phyloP scores from a whole-genome alignment of 1,284 basidiomycete genomes.

The Tylopilus microsporus region DNA sequence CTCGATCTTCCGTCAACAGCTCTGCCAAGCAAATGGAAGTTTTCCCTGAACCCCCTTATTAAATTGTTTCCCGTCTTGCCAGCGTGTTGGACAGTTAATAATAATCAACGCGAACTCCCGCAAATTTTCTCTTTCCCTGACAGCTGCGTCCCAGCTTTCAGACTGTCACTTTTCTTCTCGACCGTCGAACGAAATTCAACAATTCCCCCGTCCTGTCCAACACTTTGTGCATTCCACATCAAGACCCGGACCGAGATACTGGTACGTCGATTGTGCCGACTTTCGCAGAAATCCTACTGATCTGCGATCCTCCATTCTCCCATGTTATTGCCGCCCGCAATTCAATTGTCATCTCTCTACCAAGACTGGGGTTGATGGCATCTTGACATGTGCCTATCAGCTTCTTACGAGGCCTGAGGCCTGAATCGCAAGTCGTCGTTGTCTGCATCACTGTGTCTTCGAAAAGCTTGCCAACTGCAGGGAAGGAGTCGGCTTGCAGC shows the following conservation, averaged over 20 bases:
- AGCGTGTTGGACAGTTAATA: background rate
- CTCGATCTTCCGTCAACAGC: background rate
- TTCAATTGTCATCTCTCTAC: background rate
- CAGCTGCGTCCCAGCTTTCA: background rate
- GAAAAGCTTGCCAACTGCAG: background rate
- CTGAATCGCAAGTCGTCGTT: background rate
- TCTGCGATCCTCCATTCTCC: background rate
- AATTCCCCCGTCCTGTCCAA: background rate
- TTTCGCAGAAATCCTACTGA: background rate
- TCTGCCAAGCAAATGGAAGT: background rate
- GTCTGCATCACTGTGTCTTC: background rate
- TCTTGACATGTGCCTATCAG: background rate
- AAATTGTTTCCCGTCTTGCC: background rate
- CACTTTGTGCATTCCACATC: too few species aligned
- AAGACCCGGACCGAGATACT: background rate
- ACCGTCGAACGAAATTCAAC: background rate
- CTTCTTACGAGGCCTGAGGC: background rate
- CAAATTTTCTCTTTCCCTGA: background rate
- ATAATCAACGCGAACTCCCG: background rate
- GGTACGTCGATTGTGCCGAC: background rate
- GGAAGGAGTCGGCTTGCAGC: background rate
- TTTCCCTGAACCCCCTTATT: background rate
- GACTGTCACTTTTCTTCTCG: background rate
- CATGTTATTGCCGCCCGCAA: background rate
- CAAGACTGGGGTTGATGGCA: background rate